Evolutionary conservation across 345 rosid species (phyloP).

Genomic region (Mercurialis annua): DNA sequence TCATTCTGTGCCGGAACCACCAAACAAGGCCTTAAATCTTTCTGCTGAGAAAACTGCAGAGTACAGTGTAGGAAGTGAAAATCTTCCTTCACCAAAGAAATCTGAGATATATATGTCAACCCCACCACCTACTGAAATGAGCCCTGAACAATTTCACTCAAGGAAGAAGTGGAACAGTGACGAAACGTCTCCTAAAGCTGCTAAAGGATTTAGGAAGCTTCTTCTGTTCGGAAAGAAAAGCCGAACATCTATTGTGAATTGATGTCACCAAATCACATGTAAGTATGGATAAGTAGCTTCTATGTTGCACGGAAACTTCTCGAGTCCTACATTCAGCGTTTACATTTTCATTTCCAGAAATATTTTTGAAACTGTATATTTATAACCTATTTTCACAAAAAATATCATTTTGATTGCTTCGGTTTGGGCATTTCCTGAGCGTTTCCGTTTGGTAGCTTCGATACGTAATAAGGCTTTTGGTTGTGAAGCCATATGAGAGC

Average conservation of each 20-base stretch:
- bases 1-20: conserved; percentile 35
- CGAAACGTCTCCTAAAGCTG: conserved; percentile 64
- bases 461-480: conserved; percentile 35
- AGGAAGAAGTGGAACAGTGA: conserved; percentile 90
- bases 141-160: conserved; percentile 44
- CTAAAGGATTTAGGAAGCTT: conserved; percentile 84
- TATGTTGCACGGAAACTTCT: too few species aligned
- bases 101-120: conserved; percentile 65
- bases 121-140: conserved; percentile 49
- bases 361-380: too few species aligned
- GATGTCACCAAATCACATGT: conserved; percentile 14
- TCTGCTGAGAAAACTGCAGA: conserved; percentile 37
- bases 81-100: conserved; percentile 28
- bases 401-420: too few species aligned
- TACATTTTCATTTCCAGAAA: too few species aligned
- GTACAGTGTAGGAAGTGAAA: conserved; percentile 19
- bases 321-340: too few species aligned
- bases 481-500: conserved; percentile 27
- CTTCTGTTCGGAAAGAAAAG: conserved; percentile 75
- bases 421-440: too few species aligned
- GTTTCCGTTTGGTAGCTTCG: conserved; percentile 11
- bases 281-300: too few species aligned
- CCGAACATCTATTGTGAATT: conserved; percentile 19
- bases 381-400: too few species aligned
- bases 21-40: conserved; percentile 28